Evolutionary conservation across 306 rosid genomes (phyloP).

Genomic region (Sicyos edulis): DNA sequence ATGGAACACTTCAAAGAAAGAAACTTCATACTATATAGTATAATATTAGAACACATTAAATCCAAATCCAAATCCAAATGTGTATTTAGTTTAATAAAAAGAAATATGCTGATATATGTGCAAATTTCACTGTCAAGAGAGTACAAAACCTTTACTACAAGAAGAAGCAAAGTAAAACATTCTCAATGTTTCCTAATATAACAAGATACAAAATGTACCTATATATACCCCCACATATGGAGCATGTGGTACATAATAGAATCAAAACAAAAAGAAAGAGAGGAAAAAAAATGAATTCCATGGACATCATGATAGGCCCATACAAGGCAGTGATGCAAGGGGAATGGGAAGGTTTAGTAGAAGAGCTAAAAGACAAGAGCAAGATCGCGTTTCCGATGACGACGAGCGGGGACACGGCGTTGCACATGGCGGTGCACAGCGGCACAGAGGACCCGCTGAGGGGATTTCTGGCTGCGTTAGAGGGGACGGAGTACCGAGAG

Average conservation of each 20-base stretch:
- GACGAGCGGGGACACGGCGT: not conserved
- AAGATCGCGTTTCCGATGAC: not conserved
- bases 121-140: not conserved
- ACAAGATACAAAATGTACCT: too few species aligned
- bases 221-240: not conserved
- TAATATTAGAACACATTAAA: too few species aligned
- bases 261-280: not conserved
- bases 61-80: too few species aligned
- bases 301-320: not conserved
- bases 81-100: too few species aligned
- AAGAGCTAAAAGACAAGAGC: not conserved
- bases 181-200: not conserved
- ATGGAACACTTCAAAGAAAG: too few species aligned
- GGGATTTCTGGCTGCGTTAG: not conserved
- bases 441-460: not conserved
- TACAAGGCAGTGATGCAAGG: conserved; percentile 1
- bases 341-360: not conserved
- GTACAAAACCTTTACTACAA: not conserved
- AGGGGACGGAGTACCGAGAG: not conserved
- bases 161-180: not conserved
- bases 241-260: not conserved
- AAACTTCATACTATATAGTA: too few species aligned
- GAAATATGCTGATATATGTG: too few species aligned
- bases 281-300: too few species aligned
- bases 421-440: conserved; percentile 20